Conservation (phyloP, 176 grass and related monocot genomes). For the Bonia amplexicaulis region DNA sequence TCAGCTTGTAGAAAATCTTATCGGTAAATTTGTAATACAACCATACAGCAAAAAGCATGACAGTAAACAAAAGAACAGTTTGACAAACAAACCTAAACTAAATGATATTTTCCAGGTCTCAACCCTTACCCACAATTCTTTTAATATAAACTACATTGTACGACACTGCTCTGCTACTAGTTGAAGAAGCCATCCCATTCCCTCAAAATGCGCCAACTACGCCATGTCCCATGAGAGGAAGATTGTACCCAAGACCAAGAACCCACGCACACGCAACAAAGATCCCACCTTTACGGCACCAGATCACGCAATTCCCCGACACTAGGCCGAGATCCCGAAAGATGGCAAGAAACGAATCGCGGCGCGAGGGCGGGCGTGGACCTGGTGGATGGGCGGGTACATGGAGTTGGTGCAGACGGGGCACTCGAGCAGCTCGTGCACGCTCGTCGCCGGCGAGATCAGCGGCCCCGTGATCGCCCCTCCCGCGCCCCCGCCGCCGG, state of each 20-base stretch:
- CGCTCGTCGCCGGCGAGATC: conserved; percentile 59
- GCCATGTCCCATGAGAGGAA: neutral
- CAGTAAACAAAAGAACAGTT: neutral
- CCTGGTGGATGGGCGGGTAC: conserved; percentile 61
- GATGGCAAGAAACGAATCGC: neutral
- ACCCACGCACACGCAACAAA: conserved; percentile 1
- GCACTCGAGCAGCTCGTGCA: conserved; percentile 58
- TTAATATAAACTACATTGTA: neutral
- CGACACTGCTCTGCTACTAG: neutral
- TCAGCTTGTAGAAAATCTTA: neutral
- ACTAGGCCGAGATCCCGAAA: neutral
- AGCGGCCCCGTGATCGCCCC: conserved; percentile 28
- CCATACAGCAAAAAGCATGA: neutral
- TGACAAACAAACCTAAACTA: neutral
- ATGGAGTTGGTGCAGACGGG: conserved; percentile 65
- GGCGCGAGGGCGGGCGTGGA: conserved; percentile 38
- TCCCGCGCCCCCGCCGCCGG: neutral
- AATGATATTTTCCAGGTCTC: neutral
- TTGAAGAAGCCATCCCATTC: neutral
- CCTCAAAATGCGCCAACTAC: neutral
- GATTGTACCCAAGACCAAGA: neutral
- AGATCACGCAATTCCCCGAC: neutral
- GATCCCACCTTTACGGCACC: conserved; percentile 2
- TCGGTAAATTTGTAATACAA: neutral
- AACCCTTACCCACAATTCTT: neutral